Base-by-base conservation (phyloP, 208 protist species). In the Polymyxa betae region DNA sequence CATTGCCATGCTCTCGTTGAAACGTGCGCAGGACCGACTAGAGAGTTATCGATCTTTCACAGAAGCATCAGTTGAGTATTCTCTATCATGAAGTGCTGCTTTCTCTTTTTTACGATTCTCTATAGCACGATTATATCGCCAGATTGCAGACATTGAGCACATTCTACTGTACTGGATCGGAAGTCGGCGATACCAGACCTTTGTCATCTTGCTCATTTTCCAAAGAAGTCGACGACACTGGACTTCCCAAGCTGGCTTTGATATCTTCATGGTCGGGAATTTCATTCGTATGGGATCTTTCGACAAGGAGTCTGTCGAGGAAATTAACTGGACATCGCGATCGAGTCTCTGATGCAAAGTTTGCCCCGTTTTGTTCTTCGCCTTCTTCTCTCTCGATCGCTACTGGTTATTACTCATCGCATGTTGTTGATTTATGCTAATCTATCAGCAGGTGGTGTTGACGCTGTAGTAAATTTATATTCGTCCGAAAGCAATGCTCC, bases 61-160 rank as follows among this genome's bases (percentile, higher is more conserved):
- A n/a, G 72, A 82, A 82, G n/a, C 72, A 35, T 40, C 72, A n/a
- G 72, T 82, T 43, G 5, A 43, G 5, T 43, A 82, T 60, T 29
- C 5, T 60, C 12, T 60, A 5, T 60, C 24, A 60, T 60, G 12
- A 60, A 24, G 49, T 60, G 49, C 49, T 60, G 5, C 12, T 60
- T 60, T 60, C 5, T 5, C 49, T 60, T 29, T 29, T 60, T 24
- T 60, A 5, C 5, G 5, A 45, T 40, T 35, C 72, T 35, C 10
- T n/a, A 43, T 35, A 82, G 72, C 72, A 82, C 40, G 72, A 82
- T 5, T 82, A 82, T 82, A 43, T 82, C 40, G 72, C 72, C n/a
- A 82, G 72, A 43, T 82, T 82, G n/a, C n/a, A 43, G n/a, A 82
- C 72, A n/a, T 20, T 82, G 72, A 82, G 35, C 5, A 82, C 72